These are phyloP conservation scores for Larix sibirica DNA, from an alignment of 83 land plant species.

Conservation along the genomic window DNA sequence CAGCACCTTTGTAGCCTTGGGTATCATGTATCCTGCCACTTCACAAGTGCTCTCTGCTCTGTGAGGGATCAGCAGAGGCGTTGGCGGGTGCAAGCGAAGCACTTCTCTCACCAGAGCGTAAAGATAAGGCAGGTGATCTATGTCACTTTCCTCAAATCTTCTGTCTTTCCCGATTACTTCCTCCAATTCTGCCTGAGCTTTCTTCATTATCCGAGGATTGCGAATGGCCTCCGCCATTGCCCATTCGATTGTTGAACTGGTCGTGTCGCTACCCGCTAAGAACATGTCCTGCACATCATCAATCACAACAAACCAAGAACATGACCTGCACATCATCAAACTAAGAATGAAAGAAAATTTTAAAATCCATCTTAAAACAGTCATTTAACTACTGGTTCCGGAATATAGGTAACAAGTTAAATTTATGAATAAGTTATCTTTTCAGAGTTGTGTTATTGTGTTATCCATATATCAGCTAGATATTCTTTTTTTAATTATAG, in stretches of 20 bases:
- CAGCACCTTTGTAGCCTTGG: conserved; percentile 19
- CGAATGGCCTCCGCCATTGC: conserved; percentile 35
- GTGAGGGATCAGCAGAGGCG: conserved; percentile 26
- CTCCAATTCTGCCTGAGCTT: conserved; percentile 11
- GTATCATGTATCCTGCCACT: conserved; percentile 20
- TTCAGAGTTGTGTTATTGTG: too few species aligned
- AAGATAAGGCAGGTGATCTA: conserved; percentile 11
- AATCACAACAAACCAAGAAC: too few species aligned
- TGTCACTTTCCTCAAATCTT: conserved; percentile 21
- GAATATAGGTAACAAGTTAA: too few species aligned
- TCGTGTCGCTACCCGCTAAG: conserved; percentile 17
- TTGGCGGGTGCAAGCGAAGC: conserved; percentile 28
- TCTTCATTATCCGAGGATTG: conserved; percentile 19
- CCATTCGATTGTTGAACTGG: conserved; percentile 30
- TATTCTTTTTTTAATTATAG: too few species aligned
- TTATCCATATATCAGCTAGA: too few species aligned
- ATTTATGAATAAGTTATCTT: too few species aligned
- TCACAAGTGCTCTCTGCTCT: neutral
- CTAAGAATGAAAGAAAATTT: too few species aligned
- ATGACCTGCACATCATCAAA: too few species aligned
- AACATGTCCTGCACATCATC: conserved; percentile 22
- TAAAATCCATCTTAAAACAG: too few species aligned
- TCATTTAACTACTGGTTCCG: too few species aligned
- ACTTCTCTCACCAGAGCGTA: conserved; percentile 14
- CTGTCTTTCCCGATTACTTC: conserved; percentile 7